phyloP scores from a whole-genome alignment of 148 eudicot genomes.

The Rhododendron ovatum region DNA sequence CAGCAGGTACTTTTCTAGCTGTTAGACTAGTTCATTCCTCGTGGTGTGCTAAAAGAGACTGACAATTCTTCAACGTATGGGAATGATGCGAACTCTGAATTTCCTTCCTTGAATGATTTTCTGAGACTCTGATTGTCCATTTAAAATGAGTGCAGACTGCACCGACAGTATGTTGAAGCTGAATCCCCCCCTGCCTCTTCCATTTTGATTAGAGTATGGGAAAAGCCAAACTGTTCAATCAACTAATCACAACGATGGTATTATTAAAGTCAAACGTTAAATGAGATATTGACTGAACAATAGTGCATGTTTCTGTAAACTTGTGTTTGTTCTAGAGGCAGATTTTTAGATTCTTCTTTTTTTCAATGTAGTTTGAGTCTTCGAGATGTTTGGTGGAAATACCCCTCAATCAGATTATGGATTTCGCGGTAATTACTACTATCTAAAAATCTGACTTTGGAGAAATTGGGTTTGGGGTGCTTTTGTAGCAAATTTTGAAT shows the following conservation, averaged over 20 bases:
- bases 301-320: neutral
- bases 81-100: neutral
- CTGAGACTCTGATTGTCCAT: neutral
- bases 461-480: neutral
- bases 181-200: too few species aligned
- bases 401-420: neutral
- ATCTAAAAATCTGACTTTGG: neutral
- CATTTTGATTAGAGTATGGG: neutral
- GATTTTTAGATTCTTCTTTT: neutral
- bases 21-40: neutral
- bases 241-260: neutral
- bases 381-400: neutral
- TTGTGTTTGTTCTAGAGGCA: neutral
- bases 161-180: neutral
- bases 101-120: neutral
- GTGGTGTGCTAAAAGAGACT: neutral
- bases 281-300: neutral
- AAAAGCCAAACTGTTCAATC: neutral
- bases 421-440: too few species aligned
- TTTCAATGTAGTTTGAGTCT: neutral
- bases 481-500: neutral
- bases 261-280: neutral
- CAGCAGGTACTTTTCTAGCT: constrained; percentile 21
- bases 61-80: neutral
- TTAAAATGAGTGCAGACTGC: neutral